Evolutionary conservation across 495 filamentous ascomycete genomes (phyloP), one percentile per base, ranked within the genome.

Genomic region (Lophiostoma macrostomum): DNA sequence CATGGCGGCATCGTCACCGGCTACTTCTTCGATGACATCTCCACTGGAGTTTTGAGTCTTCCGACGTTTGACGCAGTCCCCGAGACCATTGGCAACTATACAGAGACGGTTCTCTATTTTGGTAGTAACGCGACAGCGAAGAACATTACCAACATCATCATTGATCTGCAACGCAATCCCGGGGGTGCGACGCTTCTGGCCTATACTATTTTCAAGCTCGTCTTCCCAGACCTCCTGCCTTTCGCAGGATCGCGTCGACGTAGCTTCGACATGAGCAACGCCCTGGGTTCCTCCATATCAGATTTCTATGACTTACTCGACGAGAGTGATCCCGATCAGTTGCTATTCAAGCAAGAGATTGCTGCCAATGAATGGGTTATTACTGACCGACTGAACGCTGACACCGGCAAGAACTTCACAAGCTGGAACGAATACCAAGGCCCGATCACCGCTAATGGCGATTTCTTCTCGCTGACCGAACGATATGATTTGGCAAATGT

Each of bases 401-500:
- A 57, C 0, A 78, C 75, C 0, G 66, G 65, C 12, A 42, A 53
- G 16, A 71, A 70, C 35, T 84, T 81, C 64, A 61, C 63, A 5
- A 77, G 74, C 3, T 84, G 78, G 80, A 56, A 65, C 5, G 75
- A 83, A 30, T 71, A 77, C 35, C 79, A 71, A 53, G 78, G 78
- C 0, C 76, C 77, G 13, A 54, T 73, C 28, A 24, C 56, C 0
- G 53, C 69, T 27, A 56, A 74, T 18, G 72, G 67, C 0, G 75
- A 78, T 47, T 56, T 68, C 11, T 80, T 75, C 57, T 76, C 77
- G 14, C 69, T 67, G 11, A 66, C 65, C 46, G 67, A 79, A 55
- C 65, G 69, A 0, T 73, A 78, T 50, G 76, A 79, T 43, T 63
- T 80, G 22, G 74, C 75, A 41, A 73, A 73, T 57, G 64, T 61